phyloP scores from a whole-genome alignment of 179 eudicot species.

The Beta corolliflora region DNA sequence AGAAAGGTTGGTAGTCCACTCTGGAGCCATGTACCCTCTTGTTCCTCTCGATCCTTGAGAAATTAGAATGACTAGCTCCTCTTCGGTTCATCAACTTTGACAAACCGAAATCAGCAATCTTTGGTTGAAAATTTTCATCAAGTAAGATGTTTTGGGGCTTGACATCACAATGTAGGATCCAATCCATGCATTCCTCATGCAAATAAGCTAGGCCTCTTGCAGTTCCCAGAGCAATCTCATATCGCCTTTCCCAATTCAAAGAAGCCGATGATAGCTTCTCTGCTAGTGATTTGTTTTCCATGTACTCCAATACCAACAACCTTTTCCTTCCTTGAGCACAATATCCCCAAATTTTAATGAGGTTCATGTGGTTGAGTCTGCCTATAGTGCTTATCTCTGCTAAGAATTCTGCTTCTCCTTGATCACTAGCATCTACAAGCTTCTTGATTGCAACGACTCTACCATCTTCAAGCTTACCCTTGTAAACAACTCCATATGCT shows the following conservation, averaged over 20 bases:
- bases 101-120: slow-evolving; percentile 39
- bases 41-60: slow-evolving; percentile 35
- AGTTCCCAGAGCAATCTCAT: slow-evolving; percentile 27
- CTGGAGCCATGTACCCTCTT: slow-evolving; percentile 37
- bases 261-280: slow-evolving; percentile 14
- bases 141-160: slow-evolving; percentile 31
- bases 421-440: slow-evolving; percentile 12
- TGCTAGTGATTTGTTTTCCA: slow-evolving; percentile 23
- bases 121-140: slow-evolving; percentile 23
- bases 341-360: slow-evolving; percentile 24
- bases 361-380: slow-evolving; percentile 37
- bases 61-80: slow-evolving; percentile 1
- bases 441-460: slow-evolving; percentile 29
- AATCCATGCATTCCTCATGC: slow-evolving; percentile 39
- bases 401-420: slow-evolving; percentile 34
- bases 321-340: slow-evolving; percentile 29
- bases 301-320: slow-evolving; percentile 26
- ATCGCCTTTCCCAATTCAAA: slow-evolving; percentile 24
- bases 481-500: slow-evolving; percentile 26
- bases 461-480: slow-evolving; percentile 21
- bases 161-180: slow-evolving; percentile 36
- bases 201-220: slow-evolving; percentile 31
- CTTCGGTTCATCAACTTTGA: slow-evolving; percentile 28
- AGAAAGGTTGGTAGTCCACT: slow-evolving; percentile 24
- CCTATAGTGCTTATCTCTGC: slow-evolving; percentile 33